Evolutionary conservation across 345 rosid genomes (phyloP), one percentile per base, ranked within the genome.

Genomic region (Eucalyptus coolabah): DNA sequence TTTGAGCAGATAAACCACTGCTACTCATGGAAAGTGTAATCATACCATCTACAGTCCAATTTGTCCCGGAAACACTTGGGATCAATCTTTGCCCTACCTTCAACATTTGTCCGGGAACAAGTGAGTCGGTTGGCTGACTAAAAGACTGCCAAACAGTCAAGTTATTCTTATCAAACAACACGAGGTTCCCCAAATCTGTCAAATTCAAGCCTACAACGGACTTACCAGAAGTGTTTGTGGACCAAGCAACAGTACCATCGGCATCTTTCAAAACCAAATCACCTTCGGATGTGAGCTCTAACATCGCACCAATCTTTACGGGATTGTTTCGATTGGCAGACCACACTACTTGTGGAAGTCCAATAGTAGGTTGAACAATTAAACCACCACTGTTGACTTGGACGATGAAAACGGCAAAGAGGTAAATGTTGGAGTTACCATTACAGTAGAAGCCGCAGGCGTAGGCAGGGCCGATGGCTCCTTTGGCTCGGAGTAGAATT

Each of bases 261-360:
- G 28, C 26, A 72, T 72, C 82, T 72, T 72, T 72, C 82, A 72
- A 37, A 44, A 89, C 87, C 56, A 91, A 88, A 82, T 87, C 53
- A 23, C 91, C 92, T 24, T 59, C 42, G 1, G 63, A 19, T 2
- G 90, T 82, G 23, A 90, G 88, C 86, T 88, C 67, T 26, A 90
- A 85, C 2, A 82, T 86, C 0, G 90, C 77, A 15, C 87, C 90
- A 18, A 51, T 44, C n/a, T 87, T 18, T 42, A 91, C 90, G 1
- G 91, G 91, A 30, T 49, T 77, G 67, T 90, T 87, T 16, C 91
- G 77, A 26, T 91, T 93, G 32, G 93, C 91, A 51, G 91, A 89
- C 93, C 94, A 92, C n/a, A 89, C 92, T 51, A 92, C 49, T 72
- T 19, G 45, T 10, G 45, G 45, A 34, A 8, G 1, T 65, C 21